phyloP scores from a whole-genome alignment of 2,329 filamentous ascomycete species.

The Coleophoma eucalyptorum region DNA sequence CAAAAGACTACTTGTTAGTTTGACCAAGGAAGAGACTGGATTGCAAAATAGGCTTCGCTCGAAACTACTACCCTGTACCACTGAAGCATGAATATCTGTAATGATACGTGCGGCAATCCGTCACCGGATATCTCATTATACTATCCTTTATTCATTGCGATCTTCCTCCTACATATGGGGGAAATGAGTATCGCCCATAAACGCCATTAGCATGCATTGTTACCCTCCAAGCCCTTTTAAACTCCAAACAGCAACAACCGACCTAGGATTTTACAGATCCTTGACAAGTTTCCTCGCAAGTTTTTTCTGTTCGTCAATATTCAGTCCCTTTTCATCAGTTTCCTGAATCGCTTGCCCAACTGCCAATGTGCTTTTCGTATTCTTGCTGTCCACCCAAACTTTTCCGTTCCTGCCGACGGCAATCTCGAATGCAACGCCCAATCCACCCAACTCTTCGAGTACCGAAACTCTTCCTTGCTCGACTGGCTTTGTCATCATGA shows the following conservation, averaged over 20 bases:
- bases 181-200: not conserved
- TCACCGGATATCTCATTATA: too few relatives aligned
- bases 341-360: conserved; percentile 76
- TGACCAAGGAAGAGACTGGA: too few relatives aligned
- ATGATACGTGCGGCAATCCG: too few relatives aligned
- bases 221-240: not conserved
- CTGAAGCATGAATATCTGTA: too few relatives aligned
- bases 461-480: conserved; percentile 65
- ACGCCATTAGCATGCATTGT: not conserved
- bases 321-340: conserved; percentile 66
- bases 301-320: conserved; percentile 65
- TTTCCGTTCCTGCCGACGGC: conserved; percentile 90
- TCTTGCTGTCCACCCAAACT: conserved; percentile 86
- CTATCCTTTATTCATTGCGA: too few relatives aligned
- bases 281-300: conserved; percentile 63
- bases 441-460: conserved; percentile 71
- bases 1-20: too few relatives aligned
- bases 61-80: too few relatives aligned
- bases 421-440: conserved; percentile 85
- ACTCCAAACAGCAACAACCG: conserved; percentile 1
- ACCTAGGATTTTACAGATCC: conserved; percentile 3
- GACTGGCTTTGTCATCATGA: conserved; percentile 62
- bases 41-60: too few relatives aligned
- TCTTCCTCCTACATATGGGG: too few relatives aligned
- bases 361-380: conserved; percentile 65